Base-by-base conservation (phyloP, 352 stramenopile genomes). In the Phytophthora agathidicida region DNA sequence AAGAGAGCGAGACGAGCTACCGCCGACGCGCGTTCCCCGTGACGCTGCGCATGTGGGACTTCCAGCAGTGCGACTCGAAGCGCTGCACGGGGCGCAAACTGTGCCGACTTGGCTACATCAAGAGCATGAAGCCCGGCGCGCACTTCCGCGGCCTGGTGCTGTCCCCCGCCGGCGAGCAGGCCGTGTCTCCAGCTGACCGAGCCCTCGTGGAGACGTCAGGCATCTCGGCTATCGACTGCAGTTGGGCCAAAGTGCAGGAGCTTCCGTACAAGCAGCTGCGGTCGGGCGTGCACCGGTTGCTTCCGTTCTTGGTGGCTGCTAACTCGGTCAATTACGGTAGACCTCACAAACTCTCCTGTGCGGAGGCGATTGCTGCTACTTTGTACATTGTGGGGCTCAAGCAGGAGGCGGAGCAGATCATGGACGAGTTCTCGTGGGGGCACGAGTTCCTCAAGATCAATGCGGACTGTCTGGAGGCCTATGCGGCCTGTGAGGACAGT, bases 301-400 rank as follows among this genome's bases (percentile, higher is more conserved):
- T 99, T 23, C 98, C 98, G 14, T 99, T 99, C 64, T 81, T 99
- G 19, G 95, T 99, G 22, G 98, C 98, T 0, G 97, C 97, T 3
- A 99, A 99, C 71, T 94, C 93, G 23, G 97, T 99, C 20, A 99
- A 99, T 82, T 99, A 99, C 77, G 98, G 98, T 17, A 89, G 90
- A 38, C 96, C 93, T 4, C 89, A 88, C 82, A 96, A 99, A 71
- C 77, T 99, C 1, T 98, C 90, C 51, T 99, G 96, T 60, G 98
- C 94, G 0, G 98, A 99, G 71, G 97, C 98, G 3, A 96, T 98
- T 42, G 96, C 96, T 0, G 98, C 97, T 22, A 98, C 96, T 17
- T 75, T 99, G 11, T 99, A 97, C 72, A 99, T 99, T 70, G 96
- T 97, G 48, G 96, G 96, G 1, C 87, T 96, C 39, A 75, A 93